These are phyloP conservation scores for Phallus indusiatus DNA, from an alignment of 768 basidiomycete species.

Conservation along the genomic window DNA sequence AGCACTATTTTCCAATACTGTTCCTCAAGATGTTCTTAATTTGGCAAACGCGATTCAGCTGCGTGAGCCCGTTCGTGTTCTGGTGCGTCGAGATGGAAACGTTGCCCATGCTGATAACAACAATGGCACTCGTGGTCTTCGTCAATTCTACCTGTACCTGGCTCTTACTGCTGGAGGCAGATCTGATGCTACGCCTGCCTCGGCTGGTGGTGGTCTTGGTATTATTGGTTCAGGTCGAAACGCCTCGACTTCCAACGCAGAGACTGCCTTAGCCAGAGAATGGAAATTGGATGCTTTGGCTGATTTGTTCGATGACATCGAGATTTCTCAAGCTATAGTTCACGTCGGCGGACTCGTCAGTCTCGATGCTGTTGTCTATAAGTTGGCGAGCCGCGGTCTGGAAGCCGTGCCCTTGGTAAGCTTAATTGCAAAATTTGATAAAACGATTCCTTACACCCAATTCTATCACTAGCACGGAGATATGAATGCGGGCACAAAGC, in stretches of 20 bases:
- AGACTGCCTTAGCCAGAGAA: slow-evolving; percentile 78
- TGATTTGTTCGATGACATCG: slow-evolving; percentile 83
- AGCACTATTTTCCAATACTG: slow-evolving; percentile 95
- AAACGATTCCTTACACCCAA: neutral
- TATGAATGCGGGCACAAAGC: slow-evolving; percentile 76
- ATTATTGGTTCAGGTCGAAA: slow-evolving; percentile 92
- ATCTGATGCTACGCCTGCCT: slow-evolving; percentile 37
- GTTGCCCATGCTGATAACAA: slow-evolving; percentile 58
- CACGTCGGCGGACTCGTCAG: slow-evolving; percentile 84
- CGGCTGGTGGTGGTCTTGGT: slow-evolving; percentile 55
- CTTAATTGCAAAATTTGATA: slow-evolving; percentile 14
- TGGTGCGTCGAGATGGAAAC: slow-evolving; percentile 87
- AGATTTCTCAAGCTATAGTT: slow-evolving; percentile 71
- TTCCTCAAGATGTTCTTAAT: slow-evolving; percentile 95
- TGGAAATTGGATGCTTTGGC: slow-evolving; percentile 93
- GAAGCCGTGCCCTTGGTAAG: slow-evolving; percentile 85
- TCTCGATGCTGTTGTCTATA: slow-evolving; percentile 84
- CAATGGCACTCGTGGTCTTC: slow-evolving; percentile 72
- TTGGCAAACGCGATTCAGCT: slow-evolving; percentile 89
- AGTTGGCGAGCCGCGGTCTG: slow-evolving; percentile 72
- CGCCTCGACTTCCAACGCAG: slow-evolving; percentile 51
- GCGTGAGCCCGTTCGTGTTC: slow-evolving; percentile 93
- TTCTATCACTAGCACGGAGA: slow-evolving; percentile 63
- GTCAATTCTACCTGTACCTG: slow-evolving; percentile 94
- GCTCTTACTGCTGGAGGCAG: slow-evolving; percentile 86